phyloP scores from a whole-genome alignment of 352 stramenopile species.

The Globisporangium paddicum region DNA sequence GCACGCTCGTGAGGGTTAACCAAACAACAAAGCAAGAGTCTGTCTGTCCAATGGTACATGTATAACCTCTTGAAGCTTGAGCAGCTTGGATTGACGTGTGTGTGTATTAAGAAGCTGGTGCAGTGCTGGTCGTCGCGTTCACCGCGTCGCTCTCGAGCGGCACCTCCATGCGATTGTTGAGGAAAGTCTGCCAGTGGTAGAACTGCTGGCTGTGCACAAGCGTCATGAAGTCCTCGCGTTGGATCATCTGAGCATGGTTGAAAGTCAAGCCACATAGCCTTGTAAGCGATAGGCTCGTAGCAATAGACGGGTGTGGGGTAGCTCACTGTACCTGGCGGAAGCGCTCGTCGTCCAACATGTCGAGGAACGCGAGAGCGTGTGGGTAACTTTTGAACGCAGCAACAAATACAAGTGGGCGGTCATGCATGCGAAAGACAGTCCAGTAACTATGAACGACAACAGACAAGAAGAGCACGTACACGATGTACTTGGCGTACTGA shows the following conservation, averaged over 20 bases:
- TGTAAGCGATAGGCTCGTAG: not conserved
- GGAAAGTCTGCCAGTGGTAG: slow-evolving; percentile 87
- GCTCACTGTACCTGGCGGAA: slow-evolving; percentile 56
- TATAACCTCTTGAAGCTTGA: not conserved
- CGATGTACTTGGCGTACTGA: slow-evolving; percentile 90
- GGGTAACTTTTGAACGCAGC: slow-evolving; percentile 66
- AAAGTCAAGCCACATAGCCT: not conserved
- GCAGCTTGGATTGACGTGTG: not conserved
- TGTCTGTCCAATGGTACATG: slow-evolving; percentile 2
- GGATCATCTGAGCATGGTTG: slow-evolving; percentile 55
- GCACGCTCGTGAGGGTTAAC: not conserved
- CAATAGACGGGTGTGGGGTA: not conserved
- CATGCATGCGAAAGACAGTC: not conserved
- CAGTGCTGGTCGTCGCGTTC: slow-evolving; percentile 4
- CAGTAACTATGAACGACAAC: not conserved
- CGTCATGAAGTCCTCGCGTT: slow-evolving; percentile 83
- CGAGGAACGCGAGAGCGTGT: slow-evolving; percentile 84
- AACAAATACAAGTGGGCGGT: not conserved
- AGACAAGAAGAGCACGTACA: slow-evolving; percentile 32
- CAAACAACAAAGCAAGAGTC: not conserved
- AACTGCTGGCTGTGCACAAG: slow-evolving; percentile 87
- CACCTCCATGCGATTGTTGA: slow-evolving; percentile 70
- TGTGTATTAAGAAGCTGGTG: not conserved
- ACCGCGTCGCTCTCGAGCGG: slow-evolving; percentile 16
- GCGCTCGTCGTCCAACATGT: slow-evolving; percentile 83